Percentiles rank a stretch among this genome's conserved stretches.
Evolutionary conservation across 2,329 filamentous ascomycete species (phyloP).

Genomic region (Lizonia empirigonia): DNA sequence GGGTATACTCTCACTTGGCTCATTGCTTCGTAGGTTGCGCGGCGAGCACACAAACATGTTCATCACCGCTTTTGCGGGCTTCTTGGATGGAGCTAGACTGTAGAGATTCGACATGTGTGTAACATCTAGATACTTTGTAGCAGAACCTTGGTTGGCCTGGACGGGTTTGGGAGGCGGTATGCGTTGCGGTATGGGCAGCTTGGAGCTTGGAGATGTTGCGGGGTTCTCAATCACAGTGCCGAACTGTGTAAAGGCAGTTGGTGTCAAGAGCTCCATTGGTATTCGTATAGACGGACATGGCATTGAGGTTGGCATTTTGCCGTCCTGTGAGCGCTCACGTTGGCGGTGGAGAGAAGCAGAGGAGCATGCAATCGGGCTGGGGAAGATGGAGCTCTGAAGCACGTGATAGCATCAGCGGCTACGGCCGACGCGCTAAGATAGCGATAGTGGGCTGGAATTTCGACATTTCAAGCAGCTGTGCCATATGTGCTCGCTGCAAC

Average conservation of each 20-base stretch:
- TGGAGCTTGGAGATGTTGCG: conserved; percentile 52
- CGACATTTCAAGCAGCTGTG: not conserved
- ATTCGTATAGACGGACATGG: conserved; percentile 54
- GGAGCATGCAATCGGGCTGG: conserved; percentile 15
- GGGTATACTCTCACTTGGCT: conserved; percentile 44
- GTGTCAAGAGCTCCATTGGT: conserved; percentile 69
- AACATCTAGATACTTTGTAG: conserved; percentile 83
- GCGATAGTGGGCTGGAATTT: conserved; percentile 18
- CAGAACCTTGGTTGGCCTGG: conserved; percentile 82
- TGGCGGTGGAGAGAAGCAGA: not conserved
- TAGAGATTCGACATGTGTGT: conserved; percentile 77
- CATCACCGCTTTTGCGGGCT: conserved; percentile 67
- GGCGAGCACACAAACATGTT: conserved; percentile 90
- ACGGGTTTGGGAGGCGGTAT: conserved; percentile 54
- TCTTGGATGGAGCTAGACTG: conserved; percentile 64
- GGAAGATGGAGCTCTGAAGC: conserved; percentile 11
- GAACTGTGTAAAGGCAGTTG: conserved; percentile 73
- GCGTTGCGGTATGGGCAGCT: conserved; percentile 56
- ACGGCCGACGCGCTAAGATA: conserved; percentile 26
- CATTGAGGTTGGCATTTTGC: conserved; percentile 48
- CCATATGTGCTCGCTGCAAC: not conserved
- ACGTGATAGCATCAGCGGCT: conserved; percentile 13
- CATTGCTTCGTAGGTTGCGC: conserved; percentile 57
- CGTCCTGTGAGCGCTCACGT: not conserved
- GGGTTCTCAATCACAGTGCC: conserved; percentile 84